Percentiles rank a stretch among this genome's conserved stretches.
Evolutionary conservation across 73 alveolate genomes (phyloP).

Genomic region (Paraurostyla sp.): DNA sequence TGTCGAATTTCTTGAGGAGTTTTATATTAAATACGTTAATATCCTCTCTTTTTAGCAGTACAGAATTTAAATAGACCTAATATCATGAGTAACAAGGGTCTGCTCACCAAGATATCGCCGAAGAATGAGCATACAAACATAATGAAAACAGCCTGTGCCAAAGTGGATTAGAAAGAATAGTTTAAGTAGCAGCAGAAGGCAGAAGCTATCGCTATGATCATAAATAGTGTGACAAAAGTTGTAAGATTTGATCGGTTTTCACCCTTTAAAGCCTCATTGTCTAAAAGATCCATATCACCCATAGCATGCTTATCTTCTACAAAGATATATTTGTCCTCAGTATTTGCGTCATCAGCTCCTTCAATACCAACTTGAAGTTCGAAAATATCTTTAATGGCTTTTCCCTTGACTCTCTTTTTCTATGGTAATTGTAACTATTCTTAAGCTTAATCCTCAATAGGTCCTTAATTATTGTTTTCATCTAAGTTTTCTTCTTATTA

Average conservation of each 20-base stretch:
- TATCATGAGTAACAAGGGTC: slow-evolving; percentile 2
- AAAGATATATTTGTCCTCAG: slow-evolving; percentile 41
- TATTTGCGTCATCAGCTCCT: not conserved
- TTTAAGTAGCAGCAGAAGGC: slow-evolving; percentile 54
- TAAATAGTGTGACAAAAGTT: not conserved
- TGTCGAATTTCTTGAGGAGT: not conserved
- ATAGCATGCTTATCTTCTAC: slow-evolving; percentile 61
- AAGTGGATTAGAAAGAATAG: not conserved
- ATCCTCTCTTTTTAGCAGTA: not conserved
- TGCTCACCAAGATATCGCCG: slow-evolving; percentile 11
- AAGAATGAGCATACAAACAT: not conserved
- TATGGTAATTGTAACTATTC: not conserved
- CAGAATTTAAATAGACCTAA: not conserved
- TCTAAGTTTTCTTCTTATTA: not conserved
- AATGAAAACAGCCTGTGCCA: not conserved
- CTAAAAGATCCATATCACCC: slow-evolving; percentile 57
- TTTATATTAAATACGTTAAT: not conserved
- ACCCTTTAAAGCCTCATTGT: slow-evolving; percentile 43
- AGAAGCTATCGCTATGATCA: not conserved
- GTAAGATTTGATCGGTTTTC: slow-evolving; percentile 19
- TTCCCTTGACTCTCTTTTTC: slow-evolving; percentile 19
- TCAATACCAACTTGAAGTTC: slow-evolving; percentile 5
- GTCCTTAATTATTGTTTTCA: not conserved
- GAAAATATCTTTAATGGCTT: slow-evolving; percentile 11
- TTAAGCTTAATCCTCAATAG: not conserved